Evolutionary conservation across 2,329 filamentous ascomycete species (phyloP).

Genomic region (Phialophora macrospora): DNA sequence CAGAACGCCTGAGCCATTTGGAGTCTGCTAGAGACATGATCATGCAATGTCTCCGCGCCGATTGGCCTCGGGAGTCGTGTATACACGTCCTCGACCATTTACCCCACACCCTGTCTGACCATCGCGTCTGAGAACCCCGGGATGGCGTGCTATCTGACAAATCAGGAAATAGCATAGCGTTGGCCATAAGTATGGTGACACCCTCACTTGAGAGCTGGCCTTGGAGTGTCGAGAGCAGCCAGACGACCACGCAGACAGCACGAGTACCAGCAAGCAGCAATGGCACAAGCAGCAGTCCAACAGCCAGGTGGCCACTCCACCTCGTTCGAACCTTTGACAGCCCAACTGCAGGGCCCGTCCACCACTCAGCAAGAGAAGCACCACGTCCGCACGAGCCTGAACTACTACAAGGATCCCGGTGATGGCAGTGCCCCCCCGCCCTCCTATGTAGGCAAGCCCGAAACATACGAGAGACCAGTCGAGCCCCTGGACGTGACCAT

Average conservation of each 20-base stretch:
- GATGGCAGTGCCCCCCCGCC: constrained; percentile 39
- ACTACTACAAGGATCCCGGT: constrained; percentile 41
- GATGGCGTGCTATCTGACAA: constrained; percentile 40
- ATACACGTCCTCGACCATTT: constrained; percentile 20
- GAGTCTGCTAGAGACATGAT: constrained; percentile 25
- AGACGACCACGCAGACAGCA: constrained; percentile 1
- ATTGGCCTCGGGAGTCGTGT: constrained; percentile 27
- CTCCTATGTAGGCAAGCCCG: constrained; percentile 40
- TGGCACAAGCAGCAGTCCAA: constrained; percentile 40
- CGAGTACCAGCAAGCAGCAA: constrained; percentile 24
- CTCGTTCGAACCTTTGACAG: constrained; percentile 38
- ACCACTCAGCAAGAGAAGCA: constrained; percentile 32
- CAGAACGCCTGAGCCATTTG: constrained; percentile 12
- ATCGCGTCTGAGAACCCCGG: constrained; percentile 27
- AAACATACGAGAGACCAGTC: constrained; percentile 39
- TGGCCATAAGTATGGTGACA: constrained; percentile 30
- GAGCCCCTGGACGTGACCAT: constrained; percentile 41
- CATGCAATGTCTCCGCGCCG: constrained; percentile 9
- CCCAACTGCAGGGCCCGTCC: constrained; percentile 20
- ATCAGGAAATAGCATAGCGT: constrained; percentile 28
- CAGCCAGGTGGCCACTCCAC: constrained; percentile 37
- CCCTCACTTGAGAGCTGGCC: constrained; percentile 5
- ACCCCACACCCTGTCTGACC: constrained; percentile 32
- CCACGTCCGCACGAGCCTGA: constrained; percentile 37
- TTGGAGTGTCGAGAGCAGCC: constrained; percentile 7